These are phyloP conservation scores for Phytophthora citrophthora DNA, from an alignment of 352 stramenopile species.

Conservation along the genomic window DNA sequence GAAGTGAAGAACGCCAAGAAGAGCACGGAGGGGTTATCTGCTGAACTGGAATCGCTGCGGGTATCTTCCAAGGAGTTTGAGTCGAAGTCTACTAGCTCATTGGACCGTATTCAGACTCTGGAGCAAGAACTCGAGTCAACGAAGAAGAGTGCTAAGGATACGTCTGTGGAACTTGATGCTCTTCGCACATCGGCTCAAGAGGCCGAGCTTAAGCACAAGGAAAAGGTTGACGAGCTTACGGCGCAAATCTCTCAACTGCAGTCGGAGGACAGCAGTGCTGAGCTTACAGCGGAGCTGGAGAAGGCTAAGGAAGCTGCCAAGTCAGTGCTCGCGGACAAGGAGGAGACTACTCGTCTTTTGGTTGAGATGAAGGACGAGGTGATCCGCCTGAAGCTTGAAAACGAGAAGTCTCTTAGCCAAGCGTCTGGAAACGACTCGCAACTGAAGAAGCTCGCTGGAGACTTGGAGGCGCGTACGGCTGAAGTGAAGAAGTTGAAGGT, in stretches of 20 bases:
- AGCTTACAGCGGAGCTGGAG: conserved; percentile 37
- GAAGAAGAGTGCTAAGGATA: conserved; percentile 24
- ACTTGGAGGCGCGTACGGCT: conserved; percentile 42
- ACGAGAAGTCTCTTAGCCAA: conserved; percentile 41
- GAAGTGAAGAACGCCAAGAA: conserved; percentile 19
- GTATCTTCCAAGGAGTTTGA: conserved; percentile 28
- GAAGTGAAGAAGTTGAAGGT: conserved; percentile 40
- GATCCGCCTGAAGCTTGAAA: conserved; percentile 47
- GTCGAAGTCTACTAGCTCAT: conserved; percentile 11
- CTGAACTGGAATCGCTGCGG: conserved; percentile 22
- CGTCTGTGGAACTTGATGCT: conserved; percentile 18
- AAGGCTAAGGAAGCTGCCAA: conserved; percentile 36
- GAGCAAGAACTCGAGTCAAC: conserved; percentile 34
- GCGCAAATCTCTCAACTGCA: conserved; percentile 40
- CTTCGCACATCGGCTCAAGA: conserved; percentile 33
- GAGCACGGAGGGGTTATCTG: conserved; percentile 1
- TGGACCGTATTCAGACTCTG: conserved; percentile 33
- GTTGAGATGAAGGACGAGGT: conserved; percentile 62
- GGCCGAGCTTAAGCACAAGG: conserved; percentile 27
- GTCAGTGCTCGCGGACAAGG: conserved; percentile 44
- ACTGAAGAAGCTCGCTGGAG: conserved; percentile 40
- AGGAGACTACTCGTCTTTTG: conserved; percentile 40
- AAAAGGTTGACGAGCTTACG: conserved; percentile 41
- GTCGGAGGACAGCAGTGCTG: conserved; percentile 26
- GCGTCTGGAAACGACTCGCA: conserved; percentile 35